phyloP scores from a whole-genome alignment of 2,329 filamentous ascomycete species.

The Xylariaceae sp. region DNA sequence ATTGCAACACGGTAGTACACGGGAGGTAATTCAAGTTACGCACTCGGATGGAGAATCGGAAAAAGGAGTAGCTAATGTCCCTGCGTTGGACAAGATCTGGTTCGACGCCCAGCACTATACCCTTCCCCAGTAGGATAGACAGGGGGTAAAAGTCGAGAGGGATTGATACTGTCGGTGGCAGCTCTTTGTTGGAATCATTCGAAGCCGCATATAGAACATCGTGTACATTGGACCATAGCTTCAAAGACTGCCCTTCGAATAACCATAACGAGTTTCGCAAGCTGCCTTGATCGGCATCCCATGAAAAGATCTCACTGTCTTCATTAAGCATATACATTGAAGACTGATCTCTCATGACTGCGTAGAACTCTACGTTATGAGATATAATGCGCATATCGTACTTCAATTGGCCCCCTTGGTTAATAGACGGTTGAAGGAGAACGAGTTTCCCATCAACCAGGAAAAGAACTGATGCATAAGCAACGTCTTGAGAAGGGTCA shows the following conservation, averaged over 20 bases:
- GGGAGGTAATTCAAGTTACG: slow-evolving; percentile 32
- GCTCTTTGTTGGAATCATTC: slow-evolving; percentile 59
- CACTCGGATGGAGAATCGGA: slow-evolving; percentile 83
- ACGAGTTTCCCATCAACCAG: slow-evolving; percentile 97
- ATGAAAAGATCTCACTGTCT: slow-evolving; percentile 26
- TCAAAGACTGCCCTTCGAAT: slow-evolving; percentile 81
- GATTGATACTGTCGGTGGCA: slow-evolving; percentile 70
- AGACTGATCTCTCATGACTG: slow-evolving; percentile 82
- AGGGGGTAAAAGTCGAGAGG: slow-evolving; percentile 93
- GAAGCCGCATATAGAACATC: slow-evolving; percentile 71
- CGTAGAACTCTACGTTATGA: slow-evolving; percentile 93
- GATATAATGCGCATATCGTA: slow-evolving; percentile 98
- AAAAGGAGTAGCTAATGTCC: slow-evolving; percentile 85
- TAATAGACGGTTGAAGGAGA: slow-evolving; percentile 78
- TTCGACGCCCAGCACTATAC: slow-evolving; percentile 84
- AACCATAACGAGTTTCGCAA: slow-evolving; percentile 89
- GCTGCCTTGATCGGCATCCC: slow-evolving; percentile 39
- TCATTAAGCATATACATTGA: slow-evolving; percentile 33
- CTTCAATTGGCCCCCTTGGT: slow-evolving; percentile 78
- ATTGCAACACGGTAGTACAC: neutral
- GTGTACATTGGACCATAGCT: slow-evolving; percentile 83
- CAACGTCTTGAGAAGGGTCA: slow-evolving; percentile 92
- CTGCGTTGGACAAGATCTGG: slow-evolving; percentile 88
- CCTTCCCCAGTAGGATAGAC: slow-evolving; percentile 81
- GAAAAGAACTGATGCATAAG: slow-evolving; percentile 87